Base-by-base conservation (phyloP, 441 rosid genomes). In the Jatropha multifida region DNA sequence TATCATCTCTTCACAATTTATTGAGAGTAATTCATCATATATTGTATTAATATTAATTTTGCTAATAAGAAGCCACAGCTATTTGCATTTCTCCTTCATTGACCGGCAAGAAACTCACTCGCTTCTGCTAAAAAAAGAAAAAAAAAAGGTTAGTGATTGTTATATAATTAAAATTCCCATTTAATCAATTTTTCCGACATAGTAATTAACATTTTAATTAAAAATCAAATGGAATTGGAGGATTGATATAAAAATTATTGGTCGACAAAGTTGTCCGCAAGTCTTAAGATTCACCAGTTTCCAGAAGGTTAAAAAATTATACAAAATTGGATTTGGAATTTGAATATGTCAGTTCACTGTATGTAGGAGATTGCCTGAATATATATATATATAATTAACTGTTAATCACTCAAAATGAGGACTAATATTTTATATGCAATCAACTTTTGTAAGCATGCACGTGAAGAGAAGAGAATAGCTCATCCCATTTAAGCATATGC, bases 51-150 rank as follows among this genome's bases (percentile, higher is more conserved):
- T 38, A 41, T 20, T 3, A 1, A 18, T 64, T 5, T 68, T 52
- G 18, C 55, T 3, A 73, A 67, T 68, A 86, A 60, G 89, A 86
- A 74, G 91, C 87, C 54, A 91, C 92, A 1, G 88, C 86, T 70
- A 88, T 85, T 72, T 88, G 93, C 86, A 76, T 84, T 67, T 85
- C 91, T 78, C 84, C 93, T 81, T 77, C 96, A 23, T 68, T 82
- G 71, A 80, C 62, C 42, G 91, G 79, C 84, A 74, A 68, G 90
- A 93, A 92, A 82, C 89, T 95, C 79, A 93, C 99, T 78, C 98
- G 86, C 77, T 80, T 95, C 97, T 95, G 94, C 88, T 84, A 74
- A 23, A 62, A 26, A 37, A 65, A 40, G 46, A 7, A 27, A 23
- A 52, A 20, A 37, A 23, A 15, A 14, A 49, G 10, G 12, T 11